These are phyloP conservation scores for Calocybe gambosa DNA, from an alignment of 1,284 basidiomycete species.

Conservation along the genomic window DNA sequence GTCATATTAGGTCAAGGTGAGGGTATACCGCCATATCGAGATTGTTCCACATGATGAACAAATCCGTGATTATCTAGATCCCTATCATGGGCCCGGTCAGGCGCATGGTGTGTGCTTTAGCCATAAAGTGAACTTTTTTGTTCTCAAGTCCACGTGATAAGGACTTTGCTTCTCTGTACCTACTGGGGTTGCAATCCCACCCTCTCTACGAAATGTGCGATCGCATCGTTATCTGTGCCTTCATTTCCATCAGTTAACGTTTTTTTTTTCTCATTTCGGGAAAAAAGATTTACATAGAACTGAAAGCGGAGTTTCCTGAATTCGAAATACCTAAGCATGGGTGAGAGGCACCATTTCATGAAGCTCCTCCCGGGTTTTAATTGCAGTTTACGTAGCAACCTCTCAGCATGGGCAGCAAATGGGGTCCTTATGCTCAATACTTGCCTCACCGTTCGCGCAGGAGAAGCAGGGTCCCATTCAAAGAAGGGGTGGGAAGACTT, in stretches of 20 bases:
- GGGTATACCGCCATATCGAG: conserved; percentile 12
- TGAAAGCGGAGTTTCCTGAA: conserved; percentile 74
- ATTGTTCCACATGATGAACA: conserved; percentile 9
- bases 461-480: conserved; percentile 76
- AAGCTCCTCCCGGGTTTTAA: conserved; percentile 2
- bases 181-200: conserved; percentile 65
- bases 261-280: conserved; percentile 6
- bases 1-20: conserved; percentile 71
- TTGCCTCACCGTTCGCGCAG: conserved; percentile 78
- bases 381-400: conserved; percentile 47
- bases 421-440: conserved; percentile 93
- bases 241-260: neutral
- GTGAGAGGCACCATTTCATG: conserved; percentile 38
- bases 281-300: conserved; percentile 81
- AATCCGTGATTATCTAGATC: conserved; percentile 36
- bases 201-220: conserved; percentile 72
- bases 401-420: conserved; percentile 79
- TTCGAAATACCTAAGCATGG: conserved; percentile 83
- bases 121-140: conserved; percentile 1
- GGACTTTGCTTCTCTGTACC: conserved; percentile 86
- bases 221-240: conserved; percentile 3
- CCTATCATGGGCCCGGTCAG: conserved; percentile 63
- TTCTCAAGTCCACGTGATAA: conserved; percentile 22
- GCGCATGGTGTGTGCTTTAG: conserved; percentile 52
- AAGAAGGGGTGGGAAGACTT: conserved; percentile 88